Conservation (phyloP, 164 flowering plant species). For the Chimonanthus praecox region DNA sequence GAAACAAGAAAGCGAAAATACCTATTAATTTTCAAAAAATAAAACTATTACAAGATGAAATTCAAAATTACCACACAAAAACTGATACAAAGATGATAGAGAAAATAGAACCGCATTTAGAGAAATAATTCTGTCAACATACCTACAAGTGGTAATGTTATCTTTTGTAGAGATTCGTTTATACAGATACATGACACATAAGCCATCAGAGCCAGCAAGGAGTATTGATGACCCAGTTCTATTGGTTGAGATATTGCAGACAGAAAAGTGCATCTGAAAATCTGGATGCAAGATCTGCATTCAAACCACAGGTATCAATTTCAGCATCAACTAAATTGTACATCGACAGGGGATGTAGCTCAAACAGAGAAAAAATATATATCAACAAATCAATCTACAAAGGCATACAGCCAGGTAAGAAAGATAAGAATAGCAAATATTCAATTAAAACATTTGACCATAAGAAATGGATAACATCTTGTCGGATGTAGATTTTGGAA, state of each 20-base stretch:
- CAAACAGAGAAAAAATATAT: too few species aligned
- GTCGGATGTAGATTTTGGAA: not conserved
- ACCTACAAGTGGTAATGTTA: slow-evolving; percentile 64
- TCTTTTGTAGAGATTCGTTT: slow-evolving; percentile 50
- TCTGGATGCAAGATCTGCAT: slow-evolving; percentile 65
- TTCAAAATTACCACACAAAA: not conserved
- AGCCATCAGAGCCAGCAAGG: slow-evolving; percentile 47
- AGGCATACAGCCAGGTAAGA: not conserved
- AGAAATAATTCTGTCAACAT: slow-evolving; percentile 1
- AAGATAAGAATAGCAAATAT: not conserved
- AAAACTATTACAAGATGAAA: not conserved
- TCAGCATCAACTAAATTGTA: not conserved
- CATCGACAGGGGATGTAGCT: not conserved
- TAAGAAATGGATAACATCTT: not conserved
- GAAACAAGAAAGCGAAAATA: not conserved
- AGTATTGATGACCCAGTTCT: slow-evolving; percentile 65
- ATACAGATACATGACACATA: slow-evolving; percentile 63
- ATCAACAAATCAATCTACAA: not conserved
- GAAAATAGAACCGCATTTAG: not conserved
- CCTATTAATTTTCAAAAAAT: not conserved
- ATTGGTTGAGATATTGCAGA: slow-evolving; percentile 56
- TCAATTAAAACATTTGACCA: not conserved
- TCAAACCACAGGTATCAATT: slow-evolving; percentile 9
- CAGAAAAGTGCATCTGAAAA: slow-evolving; percentile 37
- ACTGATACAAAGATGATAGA: not conserved